Evolutionary conservation across 495 filamentous ascomycete genomes (phyloP), one percentile per base, ranked within the genome.

Genomic region (Aspergillus cristatus): DNA sequence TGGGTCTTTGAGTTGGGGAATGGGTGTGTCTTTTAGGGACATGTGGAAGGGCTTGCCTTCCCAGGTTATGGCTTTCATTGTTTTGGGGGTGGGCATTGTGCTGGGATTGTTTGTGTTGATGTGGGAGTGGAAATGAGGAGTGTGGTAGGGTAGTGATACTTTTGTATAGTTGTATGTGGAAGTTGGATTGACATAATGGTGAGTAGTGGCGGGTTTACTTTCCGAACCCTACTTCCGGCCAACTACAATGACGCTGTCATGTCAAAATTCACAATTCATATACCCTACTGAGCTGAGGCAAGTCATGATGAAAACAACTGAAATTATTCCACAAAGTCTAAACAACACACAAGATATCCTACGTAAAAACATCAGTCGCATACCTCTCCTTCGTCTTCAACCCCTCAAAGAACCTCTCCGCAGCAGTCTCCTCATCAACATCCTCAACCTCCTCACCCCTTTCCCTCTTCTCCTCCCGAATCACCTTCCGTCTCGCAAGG

Each of bases 281-380:
- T n/a, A n/a, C n/a, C n/a, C n/a, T n/a, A n/a, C n/a, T n/a, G n/a
- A n/a, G n/a, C n/a, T n/a, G n/a, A n/a, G n/a, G n/a, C n/a, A n/a
- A n/a, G n/a, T n/a, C n/a, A n/a, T n/a, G n/a, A n/a, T n/a, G n/a
- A n/a, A n/a, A n/a, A n/a, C n/a, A n/a, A n/a, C n/a, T n/a, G n/a
- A n/a, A n/a, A n/a, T n/a, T n/a, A n/a, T n/a, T n/a, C n/a, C n/a
- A n/a, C n/a, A n/a, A n/a, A n/a, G n/a, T n/a, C 13, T 24, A 24
- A 24, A 24, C 20, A 8, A 24, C 20, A 24, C 4, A 24, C 4
- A 24, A 24, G 20, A 24, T 4, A 24, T 24, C 25, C 34, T 42
- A 63, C 18, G 60, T 54, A 65, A 84, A 85, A 28, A 82, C 76
- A 64, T 84, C 80, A 12, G 69, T 78, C 18, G 76, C 76, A 67